Evolutionary conservation across 2,329 filamentous ascomycete species (phyloP), one percentile per base, ranked within the genome.

Genomic region (Pseudopyrenochaeta lycopersici): DNA sequence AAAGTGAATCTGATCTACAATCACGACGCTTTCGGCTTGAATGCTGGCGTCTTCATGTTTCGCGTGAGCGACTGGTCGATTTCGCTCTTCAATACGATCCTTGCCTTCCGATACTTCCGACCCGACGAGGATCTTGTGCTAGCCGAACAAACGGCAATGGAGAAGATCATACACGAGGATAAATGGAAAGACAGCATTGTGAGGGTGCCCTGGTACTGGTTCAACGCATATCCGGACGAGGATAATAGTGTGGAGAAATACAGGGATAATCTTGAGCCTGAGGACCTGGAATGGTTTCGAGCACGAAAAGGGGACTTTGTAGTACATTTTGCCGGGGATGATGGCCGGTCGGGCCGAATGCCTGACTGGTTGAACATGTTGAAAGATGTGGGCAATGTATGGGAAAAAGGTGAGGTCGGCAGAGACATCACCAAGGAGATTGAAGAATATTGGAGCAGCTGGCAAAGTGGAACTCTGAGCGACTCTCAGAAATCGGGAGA

Each of bases 121-220:
- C 76, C 77, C 1, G 65, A 73, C 2, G 62, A 61, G 0, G 38
- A 67, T 1, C 66, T 79, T 7, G 21, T 54, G 3, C 76, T 76
- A 48, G 72, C 70, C 7, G 77, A 79, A 43, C 78, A 79, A 54
- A 72, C 70, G 2, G 77, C 77, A 2, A 77, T 79, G 75, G 71
- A 74, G 45, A 57, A 58, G 5, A 60, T 78, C 12, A 62, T 78
- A 39, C 53, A 68, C 18, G 70, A 76, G 41, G 60, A 64, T 0
- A 52, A 60, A 3, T 78, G 77, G 57, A 52, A 57, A 2, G 59
- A 64, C 9, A 54, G 69, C 48, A 60, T 74, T 10, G 71, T 74
- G 2, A 58, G 71, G 29, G 72, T 75, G 23, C 77, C 77, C 9
- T 76, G 78, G 59, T 65, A 78, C 17, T 79, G 77, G 77, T 79